Evolutionary conservation across 2,329 filamentous ascomycete species (phyloP), one percentile per base, ranked within the genome.

Genomic region (Phialemonium atrogriseum): DNA sequence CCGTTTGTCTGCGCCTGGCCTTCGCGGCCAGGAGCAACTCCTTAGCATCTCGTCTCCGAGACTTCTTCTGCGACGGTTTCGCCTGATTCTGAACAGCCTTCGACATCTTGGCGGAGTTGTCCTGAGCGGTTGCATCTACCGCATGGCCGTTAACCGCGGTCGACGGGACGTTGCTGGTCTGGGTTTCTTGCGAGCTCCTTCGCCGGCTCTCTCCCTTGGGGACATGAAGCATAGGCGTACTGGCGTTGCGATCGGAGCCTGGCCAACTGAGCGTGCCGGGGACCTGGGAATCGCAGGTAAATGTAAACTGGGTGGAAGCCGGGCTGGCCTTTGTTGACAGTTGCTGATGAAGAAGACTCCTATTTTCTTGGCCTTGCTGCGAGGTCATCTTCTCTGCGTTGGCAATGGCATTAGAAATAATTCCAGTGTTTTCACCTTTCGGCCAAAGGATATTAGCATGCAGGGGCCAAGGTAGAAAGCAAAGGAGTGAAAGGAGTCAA

Each of bases 331-430:
- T 80, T 36, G 66, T 66, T 5, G 66, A 58, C 12, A 51, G 50
- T 54, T 82, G 77, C 51, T 85, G 81, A 35, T 85, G 79, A 29
- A 93, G 60, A 37, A 88, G 68, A 54, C 82, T 89, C 41, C 80
- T 68, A 56, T 86, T 91, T 50, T 89, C 84, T 51, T 86, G 79
- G 10, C 79, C 82, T 45, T 67, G 70, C 10, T 69, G 64, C 3
- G 73, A 67, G 10, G 73, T 70, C 41, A 77, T 63, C 46, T 80
- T 83, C 38, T 82, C 85, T 17, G 87, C 86, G 51, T 86, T 93
- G 38, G 88, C 87, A 49, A 94, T 95, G 27, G 89, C 88, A 45
- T 75, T 82, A 16, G 87, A 93, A 42, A 95, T 95, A 51, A 95
- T 94, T 34, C 88, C 87, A 9, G 61, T 56, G 33, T 60, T 61